Percentiles rank a stretch among this genome's conserved stretches.
phyloP scores from a whole-genome alignment of 2,329 filamentous ascomycete genomes.

The Aspergillus hortae region DNA sequence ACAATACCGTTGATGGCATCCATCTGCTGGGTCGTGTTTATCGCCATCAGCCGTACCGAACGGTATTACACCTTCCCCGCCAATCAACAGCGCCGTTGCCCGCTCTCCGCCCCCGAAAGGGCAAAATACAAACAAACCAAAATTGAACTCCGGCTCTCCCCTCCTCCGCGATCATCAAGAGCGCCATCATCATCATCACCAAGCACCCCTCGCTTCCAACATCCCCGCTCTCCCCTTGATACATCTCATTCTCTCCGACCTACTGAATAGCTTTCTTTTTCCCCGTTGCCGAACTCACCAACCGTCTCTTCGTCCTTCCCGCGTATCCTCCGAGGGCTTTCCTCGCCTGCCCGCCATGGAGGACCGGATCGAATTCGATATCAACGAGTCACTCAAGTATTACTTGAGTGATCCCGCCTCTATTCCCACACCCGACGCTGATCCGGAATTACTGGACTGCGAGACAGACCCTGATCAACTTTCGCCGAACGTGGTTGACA shows the following conservation, averaged over 20 bases:
- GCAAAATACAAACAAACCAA: conserved; percentile 30
- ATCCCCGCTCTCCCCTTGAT: not conserved
- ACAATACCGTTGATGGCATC: no score
- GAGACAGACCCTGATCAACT: conserved; percentile 86
- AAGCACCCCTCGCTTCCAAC: not conserved
- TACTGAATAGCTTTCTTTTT: not conserved
- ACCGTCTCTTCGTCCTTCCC: not conserved
- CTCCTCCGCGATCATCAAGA: conserved; percentile 1
- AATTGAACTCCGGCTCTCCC: not conserved
- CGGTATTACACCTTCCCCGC: no score
- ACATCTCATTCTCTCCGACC: not conserved
- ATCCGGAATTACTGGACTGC: conserved; percentile 78
- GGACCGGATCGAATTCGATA: conserved; percentile 74
- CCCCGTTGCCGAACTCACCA: not conserved
- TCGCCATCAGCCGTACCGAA: no score
- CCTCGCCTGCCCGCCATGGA: conserved; percentile 57
- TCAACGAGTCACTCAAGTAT: conserved; percentile 93
- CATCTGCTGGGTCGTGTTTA: no score
- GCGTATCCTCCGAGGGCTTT: conserved; percentile 13
- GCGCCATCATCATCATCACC: not conserved
- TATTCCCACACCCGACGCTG: conserved; percentile 82
- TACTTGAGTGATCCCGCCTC: conserved; percentile 90
- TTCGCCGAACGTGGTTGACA: conserved; percentile 74
- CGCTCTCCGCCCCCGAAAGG: conserved; percentile 16
- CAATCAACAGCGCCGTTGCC: no score